Conservation (phyloP, 2,329 filamentous ascomycete species). For the Ophiostoma triangulosporum region DNA sequence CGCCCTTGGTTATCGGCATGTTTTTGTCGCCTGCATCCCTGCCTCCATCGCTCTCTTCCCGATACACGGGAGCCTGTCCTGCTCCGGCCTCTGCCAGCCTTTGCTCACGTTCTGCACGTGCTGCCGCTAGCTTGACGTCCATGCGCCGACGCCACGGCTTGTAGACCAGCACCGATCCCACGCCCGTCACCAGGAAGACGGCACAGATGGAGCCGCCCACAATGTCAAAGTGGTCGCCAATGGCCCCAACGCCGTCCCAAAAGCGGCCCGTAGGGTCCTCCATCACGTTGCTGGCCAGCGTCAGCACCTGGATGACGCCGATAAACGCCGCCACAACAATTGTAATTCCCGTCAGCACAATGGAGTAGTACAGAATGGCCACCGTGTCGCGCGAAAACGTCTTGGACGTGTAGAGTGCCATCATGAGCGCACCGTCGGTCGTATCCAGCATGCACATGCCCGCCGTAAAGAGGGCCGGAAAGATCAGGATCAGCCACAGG, state of each 20-base stretch:
- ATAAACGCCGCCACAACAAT: slow-evolving; percentile 76
- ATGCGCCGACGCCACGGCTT: slow-evolving; percentile 57
- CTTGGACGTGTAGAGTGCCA: slow-evolving; percentile 76
- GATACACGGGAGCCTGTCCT: neutral
- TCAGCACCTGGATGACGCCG: slow-evolving; percentile 71
- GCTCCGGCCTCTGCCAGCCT: neutral
- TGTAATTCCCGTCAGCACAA: slow-evolving; percentile 72
- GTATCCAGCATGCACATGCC: slow-evolving; percentile 96
- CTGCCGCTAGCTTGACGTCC: slow-evolving; percentile 15
- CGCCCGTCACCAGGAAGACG: slow-evolving; percentile 65
- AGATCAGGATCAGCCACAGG: slow-evolving; percentile 89
- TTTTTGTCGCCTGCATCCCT: neutral
- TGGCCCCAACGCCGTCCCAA: slow-evolving; percentile 72
- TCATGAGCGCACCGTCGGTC: slow-evolving; percentile 86
- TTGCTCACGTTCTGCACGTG: neutral
- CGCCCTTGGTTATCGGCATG: neutral
- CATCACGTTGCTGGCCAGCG: slow-evolving; percentile 56
- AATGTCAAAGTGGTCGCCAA: slow-evolving; percentile 71
- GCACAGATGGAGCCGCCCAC: slow-evolving; percentile 80
- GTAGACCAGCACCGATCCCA: slow-evolving; percentile 61
- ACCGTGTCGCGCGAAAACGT: slow-evolving; percentile 66
- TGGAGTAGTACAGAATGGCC: slow-evolving; percentile 90
- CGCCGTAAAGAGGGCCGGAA: slow-evolving; percentile 79
- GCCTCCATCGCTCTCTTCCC: neutral
- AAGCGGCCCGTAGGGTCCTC: slow-evolving; percentile 63